Conservation (phyloP, 352 stramenopile genomes). For the Pythium aquatile region DNA sequence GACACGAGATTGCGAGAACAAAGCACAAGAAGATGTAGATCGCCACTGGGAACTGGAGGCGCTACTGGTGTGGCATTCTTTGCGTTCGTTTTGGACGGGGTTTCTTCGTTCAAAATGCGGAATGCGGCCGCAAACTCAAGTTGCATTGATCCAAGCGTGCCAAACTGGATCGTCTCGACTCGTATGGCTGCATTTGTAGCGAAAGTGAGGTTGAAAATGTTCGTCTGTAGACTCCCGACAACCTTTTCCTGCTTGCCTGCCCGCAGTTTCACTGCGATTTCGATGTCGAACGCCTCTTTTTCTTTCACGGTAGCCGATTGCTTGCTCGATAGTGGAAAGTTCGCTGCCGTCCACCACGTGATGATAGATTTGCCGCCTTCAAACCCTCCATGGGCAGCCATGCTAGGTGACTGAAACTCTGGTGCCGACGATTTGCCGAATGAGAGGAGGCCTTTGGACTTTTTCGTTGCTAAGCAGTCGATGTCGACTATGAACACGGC, state of each 20-base stretch:
- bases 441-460: conserved; percentile 27
- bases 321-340: conserved; percentile 27
- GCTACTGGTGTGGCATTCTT: conserved; percentile 10
- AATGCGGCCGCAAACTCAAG: conserved; percentile 30
- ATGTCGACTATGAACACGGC: conserved; percentile 16
- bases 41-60: conserved; percentile 30
- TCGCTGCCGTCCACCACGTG: conserved; percentile 26
- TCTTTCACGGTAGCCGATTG: conserved; percentile 26
- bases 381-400: background rate
- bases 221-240: conserved; percentile 37
- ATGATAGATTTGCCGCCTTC: conserved; percentile 11
- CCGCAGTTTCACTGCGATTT: conserved; percentile 25
- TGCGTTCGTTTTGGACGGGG: background rate
- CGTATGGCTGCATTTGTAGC: background rate
- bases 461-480: conserved; percentile 27
- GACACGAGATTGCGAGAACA: conserved; percentile 39
- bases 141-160: conserved; percentile 26
- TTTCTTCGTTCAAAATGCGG: conserved; percentile 16
- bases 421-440: conserved; percentile 19
- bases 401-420: conserved; percentile 16
- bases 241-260: conserved; percentile 19
- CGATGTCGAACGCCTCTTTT: conserved; percentile 35
- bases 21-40: conserved; percentile 44
- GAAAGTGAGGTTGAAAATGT: conserved; percentile 21
- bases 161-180: conserved; percentile 27